Base-by-base conservation (phyloP, 169 alveolate genomes). In the Perkinsus olseni region DNA sequence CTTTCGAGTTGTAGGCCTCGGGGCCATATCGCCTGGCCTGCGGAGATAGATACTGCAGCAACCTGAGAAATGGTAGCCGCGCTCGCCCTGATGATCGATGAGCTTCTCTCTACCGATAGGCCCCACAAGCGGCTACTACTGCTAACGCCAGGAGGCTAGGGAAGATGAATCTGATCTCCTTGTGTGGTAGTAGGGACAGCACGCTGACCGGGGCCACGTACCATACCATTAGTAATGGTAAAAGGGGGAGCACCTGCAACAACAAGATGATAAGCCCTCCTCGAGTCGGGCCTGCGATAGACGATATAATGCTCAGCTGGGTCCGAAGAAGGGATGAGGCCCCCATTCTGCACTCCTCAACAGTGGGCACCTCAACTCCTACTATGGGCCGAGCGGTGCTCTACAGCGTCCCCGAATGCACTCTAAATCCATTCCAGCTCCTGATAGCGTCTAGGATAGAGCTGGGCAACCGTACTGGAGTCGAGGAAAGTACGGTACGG, bases 131-230 rank as follows among this genome's bases (percentile, higher is more conserved):
- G 0, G 95, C 95, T 24, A 50, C 91, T 4, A 94, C 6, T 74
- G 94, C 94, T n/a, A 96, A 38, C 34, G 92, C 91, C 40, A 95
- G 92, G 10, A 94, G 91, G 0, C 95, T 93, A 50, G 97, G 97
- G 74, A 96, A 94, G 17, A 96, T 93, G 94, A 96, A 96, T 91
- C 97, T 95, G 3, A 95, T 91, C 90, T 96, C 97, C 94, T 96
- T 96, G 93, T 96, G 97, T 40, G 97, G 97, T 8, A 96, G 62
- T n/a, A 96, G 36, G 24, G 96, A 94, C 82, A 62, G 1, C 82
- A 62, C 17, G 8, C 4, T 62, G 1, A 62, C 31, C 34, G 82
- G 82, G 1, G 82, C 82, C 34, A 62, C 34, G 17, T 62, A 62
- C 82, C 82, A 62, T 62, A 62, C 82, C 82, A 62, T 21, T 13